phyloP scores from a whole-genome alignment of 805 yeast species.

The Metschnikowia matae region DNA sequence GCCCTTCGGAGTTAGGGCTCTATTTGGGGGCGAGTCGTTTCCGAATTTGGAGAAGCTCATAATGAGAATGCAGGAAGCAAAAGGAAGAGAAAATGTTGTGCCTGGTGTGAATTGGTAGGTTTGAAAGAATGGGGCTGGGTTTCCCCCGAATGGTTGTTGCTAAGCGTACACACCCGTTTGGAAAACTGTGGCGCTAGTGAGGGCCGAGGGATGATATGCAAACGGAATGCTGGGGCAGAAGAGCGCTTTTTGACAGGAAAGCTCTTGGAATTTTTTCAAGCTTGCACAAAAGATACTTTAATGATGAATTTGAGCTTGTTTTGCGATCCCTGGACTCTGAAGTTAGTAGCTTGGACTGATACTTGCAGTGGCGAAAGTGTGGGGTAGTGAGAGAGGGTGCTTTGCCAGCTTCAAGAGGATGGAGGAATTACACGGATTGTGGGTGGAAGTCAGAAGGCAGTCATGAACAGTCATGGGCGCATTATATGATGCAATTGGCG shows the following conservation, averaged over 20 bases:
- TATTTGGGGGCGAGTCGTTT: conserved; percentile 12
- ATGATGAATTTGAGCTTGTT: too few species aligned
- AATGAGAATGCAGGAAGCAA: neutral
- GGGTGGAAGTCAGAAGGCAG: neutral
- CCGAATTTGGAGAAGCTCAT: conserved; percentile 15
- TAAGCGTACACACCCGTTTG: neutral
- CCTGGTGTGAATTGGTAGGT: neutral
- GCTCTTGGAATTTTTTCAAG: neutral
- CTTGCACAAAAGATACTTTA: neutral
- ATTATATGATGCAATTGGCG: neutral
- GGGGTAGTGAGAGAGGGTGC: neutral
- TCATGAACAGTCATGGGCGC: neutral
- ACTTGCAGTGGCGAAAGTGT: neutral
- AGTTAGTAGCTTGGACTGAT: neutral
- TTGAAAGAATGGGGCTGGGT: neutral
- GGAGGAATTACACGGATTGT: neutral
- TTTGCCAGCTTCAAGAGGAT: neutral
- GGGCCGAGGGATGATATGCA: neutral
- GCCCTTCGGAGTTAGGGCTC: conserved; percentile 12
- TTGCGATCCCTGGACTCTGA: neutral
- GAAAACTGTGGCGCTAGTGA: conserved; percentile 3
- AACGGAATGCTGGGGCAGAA: neutral
- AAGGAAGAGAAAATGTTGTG: neutral
- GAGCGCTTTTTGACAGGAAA: neutral
- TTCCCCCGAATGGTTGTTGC: neutral